Evolutionary conservation across 306 rosid genomes (phyloP).

Genomic region (Morella rubra): DNA sequence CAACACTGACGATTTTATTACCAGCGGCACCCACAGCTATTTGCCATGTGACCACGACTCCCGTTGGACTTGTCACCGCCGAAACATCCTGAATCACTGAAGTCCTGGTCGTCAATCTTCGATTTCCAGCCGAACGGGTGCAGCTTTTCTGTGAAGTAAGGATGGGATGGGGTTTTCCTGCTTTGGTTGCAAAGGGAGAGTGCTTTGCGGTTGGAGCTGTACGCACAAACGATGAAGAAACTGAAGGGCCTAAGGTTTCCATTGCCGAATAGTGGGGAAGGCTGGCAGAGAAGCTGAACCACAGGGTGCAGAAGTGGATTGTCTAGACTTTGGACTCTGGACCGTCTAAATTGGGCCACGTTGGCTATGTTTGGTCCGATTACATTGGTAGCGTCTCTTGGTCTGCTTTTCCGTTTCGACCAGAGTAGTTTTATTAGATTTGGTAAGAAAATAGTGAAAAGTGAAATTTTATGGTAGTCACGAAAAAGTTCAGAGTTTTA

Average conservation of each 20-base stretch:
- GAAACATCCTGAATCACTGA: slow-evolving; percentile 29
- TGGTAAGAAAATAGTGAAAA: no score
- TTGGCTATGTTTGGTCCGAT: no score
- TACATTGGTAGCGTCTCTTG: no score
- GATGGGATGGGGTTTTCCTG: not conserved
- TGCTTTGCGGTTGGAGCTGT: slow-evolving; percentile 6
- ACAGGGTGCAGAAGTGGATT: no score
- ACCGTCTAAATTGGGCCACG: no score
- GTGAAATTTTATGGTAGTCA: no score
- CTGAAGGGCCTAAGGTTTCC: slow-evolving; percentile 44
- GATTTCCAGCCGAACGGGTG: slow-evolving; percentile 10
- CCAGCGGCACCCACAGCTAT: slow-evolving; percentile 45
- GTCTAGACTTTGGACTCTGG: no score
- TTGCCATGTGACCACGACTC: slow-evolving; percentile 43
- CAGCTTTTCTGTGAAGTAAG: slow-evolving; percentile 1
- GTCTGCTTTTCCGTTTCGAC: no score
- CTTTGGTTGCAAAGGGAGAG: slow-evolving; percentile 15
- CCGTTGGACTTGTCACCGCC: slow-evolving; percentile 17
- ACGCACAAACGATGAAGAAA: not conserved
- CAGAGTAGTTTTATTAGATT: no score
- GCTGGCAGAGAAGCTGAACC: no score
- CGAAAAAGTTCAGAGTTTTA: no score
- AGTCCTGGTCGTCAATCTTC: slow-evolving; percentile 19
- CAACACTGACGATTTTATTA: not conserved
- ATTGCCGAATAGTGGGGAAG: slow-evolving; percentile 9